Evolutionary conservation across 495 filamentous ascomycete species (phyloP).

Genomic region (Letharia columbiana): DNA sequence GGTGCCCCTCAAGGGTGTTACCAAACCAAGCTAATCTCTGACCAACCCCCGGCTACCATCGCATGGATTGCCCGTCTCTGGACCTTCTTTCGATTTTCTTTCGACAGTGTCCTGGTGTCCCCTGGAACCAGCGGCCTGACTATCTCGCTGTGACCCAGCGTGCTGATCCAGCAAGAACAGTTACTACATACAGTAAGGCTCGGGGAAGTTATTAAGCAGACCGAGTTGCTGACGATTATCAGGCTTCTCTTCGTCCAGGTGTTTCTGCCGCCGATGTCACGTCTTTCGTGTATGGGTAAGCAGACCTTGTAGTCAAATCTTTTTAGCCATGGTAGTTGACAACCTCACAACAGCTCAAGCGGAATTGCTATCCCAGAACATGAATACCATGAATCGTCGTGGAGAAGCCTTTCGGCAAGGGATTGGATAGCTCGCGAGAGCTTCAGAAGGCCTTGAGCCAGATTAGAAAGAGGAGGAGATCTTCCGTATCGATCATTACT

Average conservation of each 20-base stretch:
- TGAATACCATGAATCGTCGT: constrained; percentile 94
- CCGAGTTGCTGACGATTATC: background rate
- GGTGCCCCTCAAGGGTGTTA: no score
- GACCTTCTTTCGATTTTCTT: no score
- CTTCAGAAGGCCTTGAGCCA: constrained; percentile 92
- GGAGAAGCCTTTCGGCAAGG: constrained; percentile 99
- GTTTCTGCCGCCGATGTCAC: constrained; percentile 6
- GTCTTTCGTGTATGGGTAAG: constrained; percentile 12
- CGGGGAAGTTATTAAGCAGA: background rate
- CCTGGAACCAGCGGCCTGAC: background rate
- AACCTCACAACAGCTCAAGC: constrained; percentile 74
- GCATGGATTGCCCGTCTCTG: no score
- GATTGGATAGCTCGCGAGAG: constrained; percentile 85
- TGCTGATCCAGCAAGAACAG: background rate
- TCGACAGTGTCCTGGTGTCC: background rate
- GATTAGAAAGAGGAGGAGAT: constrained; percentile 99
- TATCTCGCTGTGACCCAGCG: background rate
- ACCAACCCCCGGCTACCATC: no score
- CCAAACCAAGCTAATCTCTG: no score
- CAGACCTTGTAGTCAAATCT: background rate
- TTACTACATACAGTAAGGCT: background rate
- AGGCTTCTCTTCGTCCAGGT: background rate
- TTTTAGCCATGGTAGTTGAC: background rate
- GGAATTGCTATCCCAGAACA: constrained; percentile 83
- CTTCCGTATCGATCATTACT: constrained; percentile 99